phyloP scores from a whole-genome alignment of 73 alveolate species.

The Tetrahymena borealis region DNA sequence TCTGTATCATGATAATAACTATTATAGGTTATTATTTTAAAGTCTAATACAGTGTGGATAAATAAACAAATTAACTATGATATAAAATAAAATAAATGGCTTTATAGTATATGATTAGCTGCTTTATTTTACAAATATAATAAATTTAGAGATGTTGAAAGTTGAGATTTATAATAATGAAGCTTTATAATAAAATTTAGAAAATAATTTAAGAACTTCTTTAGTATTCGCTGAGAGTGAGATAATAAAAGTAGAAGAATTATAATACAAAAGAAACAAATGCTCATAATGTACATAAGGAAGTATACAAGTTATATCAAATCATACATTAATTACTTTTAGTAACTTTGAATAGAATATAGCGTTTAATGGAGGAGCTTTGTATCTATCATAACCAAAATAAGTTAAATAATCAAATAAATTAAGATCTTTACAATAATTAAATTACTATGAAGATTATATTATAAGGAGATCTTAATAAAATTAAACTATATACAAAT shows the following conservation, averaged over 20 bases:
- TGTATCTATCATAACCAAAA: not conserved
- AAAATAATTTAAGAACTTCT: not conserved
- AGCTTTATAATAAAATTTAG: not conserved
- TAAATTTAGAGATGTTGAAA: not conserved
- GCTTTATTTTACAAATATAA: not conserved
- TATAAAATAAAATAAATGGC: not conserved
- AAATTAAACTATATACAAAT: not conserved
- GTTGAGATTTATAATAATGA: not conserved
- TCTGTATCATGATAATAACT: not conserved
- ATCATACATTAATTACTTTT: not conserved
- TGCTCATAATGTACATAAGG: not conserved
- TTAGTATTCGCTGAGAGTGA: not conserved
- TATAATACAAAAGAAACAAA: not conserved
- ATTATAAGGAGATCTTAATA: not conserved
- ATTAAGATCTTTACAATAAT: not conserved
- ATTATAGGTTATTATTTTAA: not conserved
- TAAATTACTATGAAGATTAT: not conserved
- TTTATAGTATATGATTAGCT: not conserved
- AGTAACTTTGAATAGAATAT: not conserved
- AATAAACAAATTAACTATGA: not conserved
- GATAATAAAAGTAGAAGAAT: not conserved
- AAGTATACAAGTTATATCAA: not conserved
- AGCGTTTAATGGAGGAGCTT: not conserved
- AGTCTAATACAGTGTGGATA: not conserved
- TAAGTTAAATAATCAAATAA: not conserved